Conservation (phyloP, 2,329 filamentous ascomycete species). For the Thermomyces lanuginosus region DNA sequence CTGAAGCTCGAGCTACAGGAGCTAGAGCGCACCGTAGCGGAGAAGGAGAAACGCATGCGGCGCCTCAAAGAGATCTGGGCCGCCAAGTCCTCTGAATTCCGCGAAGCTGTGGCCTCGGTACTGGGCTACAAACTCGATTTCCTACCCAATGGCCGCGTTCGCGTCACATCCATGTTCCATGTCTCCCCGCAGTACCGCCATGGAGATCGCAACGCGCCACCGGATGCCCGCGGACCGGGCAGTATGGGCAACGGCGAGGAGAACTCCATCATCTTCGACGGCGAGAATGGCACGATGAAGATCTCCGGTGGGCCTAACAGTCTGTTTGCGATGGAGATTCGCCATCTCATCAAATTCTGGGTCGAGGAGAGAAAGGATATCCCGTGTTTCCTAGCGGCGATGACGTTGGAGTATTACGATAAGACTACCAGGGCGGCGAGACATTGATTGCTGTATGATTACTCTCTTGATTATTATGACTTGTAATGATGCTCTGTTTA, state of each 20-base stretch:
- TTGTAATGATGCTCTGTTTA: conserved; percentile 6
- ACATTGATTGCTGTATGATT: conserved; percentile 11
- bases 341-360: conserved; percentile 84
- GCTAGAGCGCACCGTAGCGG: conserved; percentile 50
- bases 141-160: conserved; percentile 90
- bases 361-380: conserved; percentile 87
- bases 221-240: conserved; percentile 35
- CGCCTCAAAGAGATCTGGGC: conserved; percentile 88
- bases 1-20: conserved; percentile 60
- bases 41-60: conserved; percentile 60
- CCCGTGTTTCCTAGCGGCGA: conserved; percentile 75
- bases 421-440: conserved; percentile 28
- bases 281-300: conserved; percentile 94
- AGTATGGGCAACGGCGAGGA: conserved; percentile 33
- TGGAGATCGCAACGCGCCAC: conserved; percentile 37
- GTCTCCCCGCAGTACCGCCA: conserved; percentile 39
- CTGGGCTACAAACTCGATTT: conserved; percentile 93
- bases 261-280: conserved; percentile 64
- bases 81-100: conserved; percentile 82
- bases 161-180: conserved; percentile 73
- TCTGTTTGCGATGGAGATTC: conserved; percentile 70
- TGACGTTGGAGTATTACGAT: conserved; percentile 89
- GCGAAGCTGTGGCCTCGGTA: conserved; percentile 80
- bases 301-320: conserved; percentile 79
- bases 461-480: conserved; percentile 1